Evolutionary conservation across 2,329 filamentous ascomycete species (phyloP).

Genomic region (Aspergillus jensenii): DNA sequence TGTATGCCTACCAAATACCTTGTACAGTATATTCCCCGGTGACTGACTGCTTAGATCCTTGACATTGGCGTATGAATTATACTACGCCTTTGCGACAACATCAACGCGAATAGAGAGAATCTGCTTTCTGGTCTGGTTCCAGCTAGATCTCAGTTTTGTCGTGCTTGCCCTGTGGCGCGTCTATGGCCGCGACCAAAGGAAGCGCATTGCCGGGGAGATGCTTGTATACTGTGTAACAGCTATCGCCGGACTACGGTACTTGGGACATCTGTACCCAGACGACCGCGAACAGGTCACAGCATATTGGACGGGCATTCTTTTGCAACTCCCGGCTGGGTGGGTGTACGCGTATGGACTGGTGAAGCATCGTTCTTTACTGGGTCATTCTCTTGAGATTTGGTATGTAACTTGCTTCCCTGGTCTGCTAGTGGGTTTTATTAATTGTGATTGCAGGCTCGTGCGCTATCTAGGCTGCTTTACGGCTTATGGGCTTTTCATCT

Average conservation of each 20-base stretch:
- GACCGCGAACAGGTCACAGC: conserved; percentile 22
- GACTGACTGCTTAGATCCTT: conserved; percentile 14
- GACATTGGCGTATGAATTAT: conserved; percentile 22
- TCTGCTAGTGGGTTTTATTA: no score
- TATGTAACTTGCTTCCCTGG: not conserved
- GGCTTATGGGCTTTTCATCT: conserved; percentile 22
- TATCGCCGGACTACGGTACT: not conserved
- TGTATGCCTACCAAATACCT: conserved; percentile 3
- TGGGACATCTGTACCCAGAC: conserved; percentile 16
- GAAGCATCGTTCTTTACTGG: conserved; percentile 11
- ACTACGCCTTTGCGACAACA: conserved; percentile 19
- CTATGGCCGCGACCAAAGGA: conserved; percentile 6
- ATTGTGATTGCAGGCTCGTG: conserved; percentile 9
- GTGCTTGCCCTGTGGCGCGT: conserved; percentile 10
- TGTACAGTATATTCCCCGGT: not conserved
- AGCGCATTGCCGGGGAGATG: conserved; percentile 5
- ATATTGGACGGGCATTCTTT: conserved; percentile 22
- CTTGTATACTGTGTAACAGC: conserved; percentile 4
- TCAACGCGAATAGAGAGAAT: conserved; percentile 13
- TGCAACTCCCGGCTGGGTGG: conserved; percentile 23
- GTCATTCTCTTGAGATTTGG: conserved; percentile 22
- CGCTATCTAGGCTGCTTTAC: conserved; percentile 21
- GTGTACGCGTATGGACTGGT: conserved; percentile 15
- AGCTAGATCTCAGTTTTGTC: conserved; percentile 15
- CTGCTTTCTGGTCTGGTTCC: conserved; percentile 20